Conservation (phyloP, 192 early-diverging fungal genomes). For the Coemansia sp. region DNA sequence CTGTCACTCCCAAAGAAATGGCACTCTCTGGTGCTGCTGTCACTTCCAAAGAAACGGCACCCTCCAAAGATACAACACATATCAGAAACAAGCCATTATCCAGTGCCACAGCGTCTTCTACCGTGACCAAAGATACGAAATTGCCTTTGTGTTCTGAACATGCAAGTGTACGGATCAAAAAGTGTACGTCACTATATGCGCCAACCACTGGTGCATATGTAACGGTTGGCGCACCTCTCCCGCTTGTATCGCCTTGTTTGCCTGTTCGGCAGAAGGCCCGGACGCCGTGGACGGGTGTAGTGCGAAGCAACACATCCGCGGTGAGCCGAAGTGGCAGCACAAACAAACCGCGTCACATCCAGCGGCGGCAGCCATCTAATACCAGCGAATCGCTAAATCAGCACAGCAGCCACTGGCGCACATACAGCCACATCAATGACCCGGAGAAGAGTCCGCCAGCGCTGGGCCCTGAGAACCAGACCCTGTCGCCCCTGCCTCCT, state of each 20-base stretch:
- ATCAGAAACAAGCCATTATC: not conserved
- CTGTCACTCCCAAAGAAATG: not conserved
- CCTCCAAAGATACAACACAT: not conserved
- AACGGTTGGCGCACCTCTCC: not conserved
- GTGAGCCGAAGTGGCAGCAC: not conserved
- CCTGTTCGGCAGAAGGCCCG: conserved; percentile 2
- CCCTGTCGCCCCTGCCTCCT: conserved; percentile 25
- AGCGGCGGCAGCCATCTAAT: conserved; percentile 18
- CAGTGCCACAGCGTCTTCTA: not conserved
- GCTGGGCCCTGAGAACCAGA: conserved; percentile 4
- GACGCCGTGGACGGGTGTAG: conserved; percentile 13
- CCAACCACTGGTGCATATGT: conserved; percentile 6
- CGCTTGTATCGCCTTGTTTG: not conserved
- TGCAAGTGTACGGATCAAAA: conserved; percentile 12
- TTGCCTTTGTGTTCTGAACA: not conserved
- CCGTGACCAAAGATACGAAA: not conserved
- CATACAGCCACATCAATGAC: not conserved
- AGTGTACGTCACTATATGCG: conserved; percentile 15
- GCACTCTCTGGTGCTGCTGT: not conserved
- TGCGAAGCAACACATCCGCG: conserved; percentile 15
- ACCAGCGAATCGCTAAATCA: not conserved
- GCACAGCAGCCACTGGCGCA: not conserved
- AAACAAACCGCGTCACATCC: conserved; percentile 15
- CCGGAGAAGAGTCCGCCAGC: not conserved
- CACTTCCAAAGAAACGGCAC: not conserved